Base-by-base conservation (phyloP, 2,329 filamentous ascomycete species). In the Penicillium palitans region DNA sequence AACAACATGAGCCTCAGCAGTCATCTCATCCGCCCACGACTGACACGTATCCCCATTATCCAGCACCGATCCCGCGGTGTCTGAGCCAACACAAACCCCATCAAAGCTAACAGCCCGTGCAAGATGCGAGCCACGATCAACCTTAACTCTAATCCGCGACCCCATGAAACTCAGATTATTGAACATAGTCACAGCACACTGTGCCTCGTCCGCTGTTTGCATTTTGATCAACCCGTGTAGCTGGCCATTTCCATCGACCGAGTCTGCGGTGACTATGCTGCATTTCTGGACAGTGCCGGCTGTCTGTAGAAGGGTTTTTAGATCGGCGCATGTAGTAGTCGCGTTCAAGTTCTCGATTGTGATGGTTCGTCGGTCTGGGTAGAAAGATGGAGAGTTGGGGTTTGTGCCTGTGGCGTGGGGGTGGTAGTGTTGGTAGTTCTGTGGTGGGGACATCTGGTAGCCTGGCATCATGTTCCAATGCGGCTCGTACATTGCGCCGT, bases 81-180 rank as follows among this genome's bases (percentile, higher is more conserved):
- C 54, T 12, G 40, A 45, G 6, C 31, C 48, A 31, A 1, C n/a
- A 35, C 21, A 21, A 31, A 15, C 12, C 4, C 12, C 19, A 27
- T 53, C 40, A 19, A 37, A 37, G 12, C 21, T 46, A 13, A 15
- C 29, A 8, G 17, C 19, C 29, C 29, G 17, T 3, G n/a, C 35
- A 4, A 35, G 24, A 25, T 27, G 31, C 17, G 19, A 27, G 1
- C 48, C 51, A 21, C 63, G 64, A 51, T 75, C 70, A 49, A 76
- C 59, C 49, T 68, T 66, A 7, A 77, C 71, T 31, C 69, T 63
- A 33, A 78, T 74, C 10, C 62, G 70, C 1, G 66, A 64, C 1
- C 72, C 73, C 56, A 70, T 69, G 52, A 77, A 73, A 6, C 61
- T 58, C 17, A 68, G 59, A 33, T 73, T 74, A 58, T 77, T 72